Evolutionary conservation across 78 protist species (phyloP).

Genomic region (Chrysochromulina parva): DNA sequence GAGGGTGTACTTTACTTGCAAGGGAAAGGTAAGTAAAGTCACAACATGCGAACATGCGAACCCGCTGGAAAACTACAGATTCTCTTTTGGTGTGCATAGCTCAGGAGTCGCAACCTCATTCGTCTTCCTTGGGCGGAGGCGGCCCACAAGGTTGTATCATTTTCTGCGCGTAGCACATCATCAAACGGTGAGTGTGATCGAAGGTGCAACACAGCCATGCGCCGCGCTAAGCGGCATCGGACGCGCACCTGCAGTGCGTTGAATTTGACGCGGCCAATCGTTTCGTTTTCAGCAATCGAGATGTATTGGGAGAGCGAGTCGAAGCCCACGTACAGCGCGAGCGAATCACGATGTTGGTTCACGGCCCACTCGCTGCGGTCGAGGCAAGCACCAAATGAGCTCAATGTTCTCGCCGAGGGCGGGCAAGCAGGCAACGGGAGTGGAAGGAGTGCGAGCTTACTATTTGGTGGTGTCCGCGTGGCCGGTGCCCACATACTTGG

Average conservation of each 20-base stretch:
- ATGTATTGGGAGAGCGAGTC: constrained; percentile 48
- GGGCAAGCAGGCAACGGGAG: neutral
- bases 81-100: too few species aligned
- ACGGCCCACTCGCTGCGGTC: constrained; percentile 73
- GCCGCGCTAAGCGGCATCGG: neutral
- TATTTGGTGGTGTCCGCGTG: constrained; percentile 69
- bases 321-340: constrained; percentile 78
- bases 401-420: neutral
- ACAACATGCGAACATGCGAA: too few species aligned
- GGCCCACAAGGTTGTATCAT: constrained; percentile 51
- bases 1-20: too few species aligned
- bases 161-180: constrained; percentile 12
- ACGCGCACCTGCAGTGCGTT: neutral
- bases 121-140: constrained; percentile 46
- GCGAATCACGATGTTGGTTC: constrained; percentile 83
- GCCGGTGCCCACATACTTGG: constrained; percentile 72
- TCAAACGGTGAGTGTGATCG: too few species aligned
- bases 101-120: too few species aligned
- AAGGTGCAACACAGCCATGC: too few species aligned
- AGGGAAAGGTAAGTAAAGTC: too few species aligned
- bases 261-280: constrained; percentile 38
- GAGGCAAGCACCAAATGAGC: neutral
- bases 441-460: constrained; percentile 1
- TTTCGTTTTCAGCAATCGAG: constrained; percentile 77
- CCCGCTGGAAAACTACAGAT: too few species aligned